Evolutionary conservation across 257 asterid genomes (phyloP), one percentile per base, ranked within the genome.

Genomic region (Handroanthus guayacan): DNA sequence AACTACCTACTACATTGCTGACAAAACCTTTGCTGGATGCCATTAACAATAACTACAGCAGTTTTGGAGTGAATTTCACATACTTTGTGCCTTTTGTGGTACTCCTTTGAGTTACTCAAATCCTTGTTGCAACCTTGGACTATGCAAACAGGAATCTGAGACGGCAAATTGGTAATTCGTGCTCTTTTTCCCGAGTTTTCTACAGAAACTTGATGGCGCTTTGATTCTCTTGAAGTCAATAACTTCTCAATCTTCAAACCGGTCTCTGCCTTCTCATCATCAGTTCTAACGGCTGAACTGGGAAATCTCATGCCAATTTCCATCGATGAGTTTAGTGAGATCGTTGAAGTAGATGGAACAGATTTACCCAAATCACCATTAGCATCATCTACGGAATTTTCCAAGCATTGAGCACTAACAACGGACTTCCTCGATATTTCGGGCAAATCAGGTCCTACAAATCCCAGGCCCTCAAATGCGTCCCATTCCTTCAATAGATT

Each of bases 1-100:
- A 45, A 56, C 12, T 60, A 87, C 91, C 89, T 79, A 83, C 91
- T 87, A 57, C 91, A 87, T 82, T 87, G 89, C 80, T 87, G 91
- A 73, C 91, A 87, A 62, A 87, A 87, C 78, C 91, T 72, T 75
- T 87, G 86, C 80, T 85, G 81, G 43, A 83, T 79, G 75, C 86
- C 86, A 50, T 83, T 81, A 20, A 87, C 89, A 5, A 87, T 60
- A 78, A 87, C 91, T 52, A 71, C 75, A 60, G 88, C 74, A 47
- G 86, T 83, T 75, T 85, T 85, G 5, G 91, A 79, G 82, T 87
- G 91, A 64, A 67, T 51, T 51, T 83, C 84, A 43, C 91, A 87
- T 18, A 87, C 91, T 81, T 71, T 85, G 82, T 87, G 91, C 79
- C 91, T 85, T 56, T 75, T 85, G 78, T 87, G 79, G 79, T 87